Base-by-base conservation (phyloP, 116 monocot genomes). In the Trichopus zeylanicus region DNA sequence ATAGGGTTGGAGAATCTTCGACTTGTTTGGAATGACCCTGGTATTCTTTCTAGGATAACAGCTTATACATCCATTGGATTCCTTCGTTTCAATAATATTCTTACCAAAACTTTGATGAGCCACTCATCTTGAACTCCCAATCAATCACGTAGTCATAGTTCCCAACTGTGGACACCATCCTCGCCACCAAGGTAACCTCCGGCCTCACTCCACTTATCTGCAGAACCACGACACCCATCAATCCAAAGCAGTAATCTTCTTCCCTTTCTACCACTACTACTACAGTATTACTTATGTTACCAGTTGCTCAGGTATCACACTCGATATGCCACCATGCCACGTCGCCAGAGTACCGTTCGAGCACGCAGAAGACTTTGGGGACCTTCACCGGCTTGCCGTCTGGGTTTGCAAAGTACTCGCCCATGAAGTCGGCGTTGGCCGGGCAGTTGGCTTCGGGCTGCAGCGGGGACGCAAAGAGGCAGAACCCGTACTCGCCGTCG, bases 91-190 rank as follows among this genome's bases (percentile, higher is more conserved):
- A n/a, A n/a, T n/a, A n/a, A n/a, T n/a, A 63, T 25, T 55, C 26
- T 59, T 61, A 83, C 84, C 72, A 20, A 57, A 53, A 81, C 33
- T 67, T 78, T 80, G 27, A 84, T 77, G 80, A 73, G 15, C 77
- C 83, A 19, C 70, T 69, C 0, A 64, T 76, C 59, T 83, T 88
- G 67, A 84, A 84, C 31, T 89, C 80, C 84, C 84, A 81, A 32
- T 84, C 84, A 2, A 72, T 47, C 0, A 89, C 67, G 32, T 84
- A 84, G 42, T 89, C 84, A 31, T 84, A 89, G 57, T 84, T 89
- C 20, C 72, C 81, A 6, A 65, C 42, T 0, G 70, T 67, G 11
- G 70, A 23, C 10, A 89, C 77, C 77, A 77, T 77, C 51, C 88
- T 83, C 65, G 77, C 84, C 16, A 80, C 80, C 24, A 89, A 34